Evolutionary conservation across 495 filamentous ascomycete genomes (phyloP).

Genomic region (Sphaerosporella brunnea): DNA sequence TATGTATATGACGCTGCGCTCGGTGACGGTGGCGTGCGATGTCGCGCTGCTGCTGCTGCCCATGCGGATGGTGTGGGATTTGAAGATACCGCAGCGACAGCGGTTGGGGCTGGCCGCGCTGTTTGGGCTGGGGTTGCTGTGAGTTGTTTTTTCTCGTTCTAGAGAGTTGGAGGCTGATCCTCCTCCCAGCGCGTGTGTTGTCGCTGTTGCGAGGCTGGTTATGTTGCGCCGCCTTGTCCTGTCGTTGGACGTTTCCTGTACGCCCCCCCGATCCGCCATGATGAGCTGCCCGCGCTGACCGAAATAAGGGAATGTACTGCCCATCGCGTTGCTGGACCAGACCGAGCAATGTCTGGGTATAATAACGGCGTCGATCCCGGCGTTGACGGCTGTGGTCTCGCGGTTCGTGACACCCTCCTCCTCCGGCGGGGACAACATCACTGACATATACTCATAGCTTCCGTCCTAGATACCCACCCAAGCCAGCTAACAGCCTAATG

Average conservation of each 20-base stretch:
- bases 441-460: neutral
- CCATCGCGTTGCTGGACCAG: slow-evolving; percentile 15
- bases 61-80: slow-evolving; percentile 24
- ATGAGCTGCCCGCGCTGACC: slow-evolving; percentile 1
- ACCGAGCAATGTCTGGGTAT: slow-evolving; percentile 24
- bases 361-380: slow-evolving; percentile 22
- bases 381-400: slow-evolving; percentile 19
- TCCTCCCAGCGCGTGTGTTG: slow-evolving; percentile 15
- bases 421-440: neutral
- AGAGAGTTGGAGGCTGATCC: slow-evolving; percentile 7
- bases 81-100: slow-evolving; percentile 25
- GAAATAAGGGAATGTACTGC: slow-evolving; percentile 14
- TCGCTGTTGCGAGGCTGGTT: slow-evolving; percentile 13
- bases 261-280: neutral
- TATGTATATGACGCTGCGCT: slow-evolving; percentile 16
- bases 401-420: neutral
- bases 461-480: neutral
- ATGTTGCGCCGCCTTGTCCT: slow-evolving; percentile 15
- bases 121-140: slow-evolving; percentile 29
- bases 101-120: slow-evolving; percentile 25
- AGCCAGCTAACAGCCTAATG: neutral
- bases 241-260: slow-evolving; percentile 22
- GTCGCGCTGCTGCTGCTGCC: slow-evolving; percentile 26
- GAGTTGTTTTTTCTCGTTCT: slow-evolving; percentile 4
- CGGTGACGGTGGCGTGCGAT: slow-evolving; percentile 26